These are phyloP conservation scores for Ceratobasidium sp. DNA, from an alignment of 1,284 basidiomycete genomes.

Conservation along the genomic window DNA sequence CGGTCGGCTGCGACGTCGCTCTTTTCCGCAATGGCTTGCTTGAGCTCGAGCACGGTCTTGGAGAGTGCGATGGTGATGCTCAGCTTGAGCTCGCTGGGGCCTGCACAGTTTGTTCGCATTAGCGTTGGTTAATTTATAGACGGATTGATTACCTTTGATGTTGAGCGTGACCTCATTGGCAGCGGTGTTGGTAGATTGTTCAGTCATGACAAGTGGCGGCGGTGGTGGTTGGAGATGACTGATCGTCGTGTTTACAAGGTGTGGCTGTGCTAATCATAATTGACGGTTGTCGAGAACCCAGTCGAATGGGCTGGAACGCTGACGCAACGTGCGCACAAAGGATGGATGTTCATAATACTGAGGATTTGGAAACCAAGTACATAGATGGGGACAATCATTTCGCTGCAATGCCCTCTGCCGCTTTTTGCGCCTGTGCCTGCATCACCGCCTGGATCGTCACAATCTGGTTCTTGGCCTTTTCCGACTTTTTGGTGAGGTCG, in stretches of 20 bases:
- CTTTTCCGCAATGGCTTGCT: conserved; percentile 83
- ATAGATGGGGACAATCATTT: conserved; percentile 9
- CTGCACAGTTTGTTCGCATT: conserved; percentile 55
- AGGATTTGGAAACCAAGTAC: too few species aligned
- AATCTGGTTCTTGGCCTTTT: conserved; percentile 83
- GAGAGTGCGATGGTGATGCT: conserved; percentile 80
- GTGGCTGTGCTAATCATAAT: conserved; percentile 24
- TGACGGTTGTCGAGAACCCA: neutral
- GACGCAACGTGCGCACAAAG: too few species aligned
- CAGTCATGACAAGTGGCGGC: conserved; percentile 20
- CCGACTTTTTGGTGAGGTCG: conserved; percentile 75
- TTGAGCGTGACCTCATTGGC: conserved; percentile 72
- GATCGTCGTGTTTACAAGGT: conserved; percentile 2
- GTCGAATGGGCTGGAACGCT: conserved; percentile 2
- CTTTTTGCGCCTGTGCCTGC: conserved; percentile 58
- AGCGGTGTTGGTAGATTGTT: conserved; percentile 9
- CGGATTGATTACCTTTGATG: conserved; percentile 67
- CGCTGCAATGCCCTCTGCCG: conserved; percentile 21
- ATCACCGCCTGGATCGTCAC: conserved; percentile 71
- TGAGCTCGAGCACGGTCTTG: conserved; percentile 86
- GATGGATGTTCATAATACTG: too few species aligned
- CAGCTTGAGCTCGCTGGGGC: conserved; percentile 90
- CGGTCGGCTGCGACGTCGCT: conserved; percentile 86
- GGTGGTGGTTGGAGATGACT: neutral
- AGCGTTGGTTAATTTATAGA: neutral